Conservation (phyloP, 2,329 filamentous ascomycete species). For the Capronia americana region DNA sequence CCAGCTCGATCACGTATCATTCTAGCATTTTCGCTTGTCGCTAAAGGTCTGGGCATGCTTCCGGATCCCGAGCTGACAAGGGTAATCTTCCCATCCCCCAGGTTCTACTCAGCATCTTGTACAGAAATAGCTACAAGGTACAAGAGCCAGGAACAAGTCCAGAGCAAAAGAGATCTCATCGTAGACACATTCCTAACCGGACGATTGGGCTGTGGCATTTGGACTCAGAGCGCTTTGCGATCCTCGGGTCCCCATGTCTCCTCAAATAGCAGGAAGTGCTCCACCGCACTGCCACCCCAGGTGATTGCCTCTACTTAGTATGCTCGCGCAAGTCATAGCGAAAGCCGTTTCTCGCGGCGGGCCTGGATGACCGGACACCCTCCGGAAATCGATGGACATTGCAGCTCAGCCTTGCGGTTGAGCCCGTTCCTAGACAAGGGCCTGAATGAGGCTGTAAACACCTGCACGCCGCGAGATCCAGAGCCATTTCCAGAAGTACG, state of each 20-base stretch:
- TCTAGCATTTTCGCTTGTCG: slow-evolving; percentile 1
- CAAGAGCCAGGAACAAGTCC: not conserved
- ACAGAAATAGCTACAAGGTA: not conserved
- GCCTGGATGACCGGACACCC: not conserved
- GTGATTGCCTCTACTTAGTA: not conserved
- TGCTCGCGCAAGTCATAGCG: not conserved
- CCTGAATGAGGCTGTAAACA: not conserved
- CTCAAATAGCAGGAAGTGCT: not conserved
- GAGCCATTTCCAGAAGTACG: not conserved
- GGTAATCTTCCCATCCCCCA: slow-evolving; percentile 5
- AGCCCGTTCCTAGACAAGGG: not conserved
- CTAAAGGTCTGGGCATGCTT: slow-evolving; percentile 11
- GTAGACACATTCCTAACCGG: not conserved
- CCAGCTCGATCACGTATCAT: not conserved
- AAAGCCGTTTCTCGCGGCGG: not conserved
- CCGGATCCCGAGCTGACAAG: not conserved
- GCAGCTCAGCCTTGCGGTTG: not conserved
- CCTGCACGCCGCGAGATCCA: not conserved
- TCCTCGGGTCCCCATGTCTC: not conserved
- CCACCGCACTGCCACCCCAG: not conserved
- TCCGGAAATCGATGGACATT: not conserved
- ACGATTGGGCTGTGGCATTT: not conserved
- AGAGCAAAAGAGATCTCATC: not conserved
- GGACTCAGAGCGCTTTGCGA: not conserved
- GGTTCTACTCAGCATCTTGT: slow-evolving; percentile 18